Percentiles rank a stretch among this genome's conserved stretches.
Evolutionary conservation across 805 yeast genomes (phyloP).

Genomic region (Cyberlindnera mycetangii): DNA sequence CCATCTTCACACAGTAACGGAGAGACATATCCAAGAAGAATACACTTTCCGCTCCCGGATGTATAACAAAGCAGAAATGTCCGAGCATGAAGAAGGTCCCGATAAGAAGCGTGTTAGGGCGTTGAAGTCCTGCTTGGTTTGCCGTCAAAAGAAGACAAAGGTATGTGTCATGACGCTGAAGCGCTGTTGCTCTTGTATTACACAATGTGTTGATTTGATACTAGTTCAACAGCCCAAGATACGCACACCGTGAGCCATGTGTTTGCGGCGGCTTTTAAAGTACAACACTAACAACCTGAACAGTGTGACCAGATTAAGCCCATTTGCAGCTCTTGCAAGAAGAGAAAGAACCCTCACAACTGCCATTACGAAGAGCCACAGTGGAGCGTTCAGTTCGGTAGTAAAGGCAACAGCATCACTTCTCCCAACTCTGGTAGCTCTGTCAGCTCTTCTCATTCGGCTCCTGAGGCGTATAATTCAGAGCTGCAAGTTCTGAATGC

Average conservation of each 20-base stretch:
- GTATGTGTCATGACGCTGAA: conserved; percentile 5
- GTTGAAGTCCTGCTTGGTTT: conserved; percentile 24
- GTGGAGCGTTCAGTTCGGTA: conserved; percentile 19
- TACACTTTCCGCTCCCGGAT: no score
- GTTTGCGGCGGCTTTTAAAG: no score
- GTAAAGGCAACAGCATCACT: neutral
- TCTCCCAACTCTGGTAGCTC: neutral
- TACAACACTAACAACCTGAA: conserved; percentile 8
- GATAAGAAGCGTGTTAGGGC: conserved; percentile 21
- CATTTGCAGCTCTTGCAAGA: conserved; percentile 22
- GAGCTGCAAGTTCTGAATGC: conserved; percentile 13
- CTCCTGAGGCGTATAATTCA: neutral
- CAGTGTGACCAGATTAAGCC: conserved; percentile 28
- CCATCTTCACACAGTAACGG: no score
- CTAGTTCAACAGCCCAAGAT: no score
- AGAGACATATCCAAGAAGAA: no score
- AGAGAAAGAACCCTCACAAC: conserved; percentile 13
- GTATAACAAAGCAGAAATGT: no score
- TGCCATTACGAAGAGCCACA: conserved; percentile 25
- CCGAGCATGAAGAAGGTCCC: conserved; percentile 9
- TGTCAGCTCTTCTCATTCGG: neutral
- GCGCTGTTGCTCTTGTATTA: no score
- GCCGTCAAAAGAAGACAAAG: conserved; percentile 28
- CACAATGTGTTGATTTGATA: no score
- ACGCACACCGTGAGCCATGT: no score